Evolutionary conservation across 768 basidiomycete species (phyloP).

Genomic region (Leucocoprinus leucothites): DNA sequence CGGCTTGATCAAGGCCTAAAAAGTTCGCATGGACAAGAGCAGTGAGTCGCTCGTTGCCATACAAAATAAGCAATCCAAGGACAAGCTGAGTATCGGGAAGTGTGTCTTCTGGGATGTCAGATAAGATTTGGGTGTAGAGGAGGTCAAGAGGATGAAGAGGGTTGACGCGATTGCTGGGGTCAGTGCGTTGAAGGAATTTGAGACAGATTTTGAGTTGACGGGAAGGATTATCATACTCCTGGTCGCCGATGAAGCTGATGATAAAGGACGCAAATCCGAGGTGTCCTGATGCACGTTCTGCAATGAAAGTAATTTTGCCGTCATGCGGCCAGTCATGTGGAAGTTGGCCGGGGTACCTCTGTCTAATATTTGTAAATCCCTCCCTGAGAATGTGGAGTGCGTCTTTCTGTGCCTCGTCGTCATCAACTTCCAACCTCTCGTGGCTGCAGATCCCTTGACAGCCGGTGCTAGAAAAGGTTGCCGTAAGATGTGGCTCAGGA

Average conservation of each 20-base stretch:
- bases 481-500: neutral
- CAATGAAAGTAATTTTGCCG: neutral
- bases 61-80: neutral
- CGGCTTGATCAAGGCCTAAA: neutral
- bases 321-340: neutral
- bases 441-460: neutral
- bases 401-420: too few relatives aligned
- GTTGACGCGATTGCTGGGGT: neutral
- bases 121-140: neutral
- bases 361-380: too few relatives aligned
- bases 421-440: too few relatives aligned
- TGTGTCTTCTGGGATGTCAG: neutral
- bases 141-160: neutral
- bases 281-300: neutral
- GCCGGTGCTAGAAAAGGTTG: neutral
- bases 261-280: neutral
- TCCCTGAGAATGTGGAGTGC: too few relatives aligned
- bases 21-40: neutral
- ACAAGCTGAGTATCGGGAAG: neutral
- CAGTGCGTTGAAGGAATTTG: neutral
- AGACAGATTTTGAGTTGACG: neutral
- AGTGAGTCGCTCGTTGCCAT: neutral
- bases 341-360: neutral
- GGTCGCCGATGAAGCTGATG: neutral
- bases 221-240: neutral